These are phyloP conservation scores for Pseudogymnoascus sp. DNA, from an alignment of 2,329 filamentous ascomycete genomes.

Conservation along the genomic window DNA sequence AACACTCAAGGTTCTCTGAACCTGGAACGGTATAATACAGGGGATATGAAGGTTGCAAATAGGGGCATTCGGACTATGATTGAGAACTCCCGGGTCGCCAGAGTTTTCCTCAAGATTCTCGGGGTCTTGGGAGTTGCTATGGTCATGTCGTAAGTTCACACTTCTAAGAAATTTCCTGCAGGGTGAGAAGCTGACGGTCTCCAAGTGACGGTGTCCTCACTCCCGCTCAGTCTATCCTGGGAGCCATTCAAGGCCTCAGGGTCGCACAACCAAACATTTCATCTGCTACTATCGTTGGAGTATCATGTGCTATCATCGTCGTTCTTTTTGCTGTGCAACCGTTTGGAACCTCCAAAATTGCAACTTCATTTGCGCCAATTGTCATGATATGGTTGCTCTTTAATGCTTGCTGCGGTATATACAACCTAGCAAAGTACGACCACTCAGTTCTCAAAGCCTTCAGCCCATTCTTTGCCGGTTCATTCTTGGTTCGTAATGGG, in stretches of 20 bases:
- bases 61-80: constrained; percentile 47
- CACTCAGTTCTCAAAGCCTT: constrained; percentile 48
- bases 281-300: constrained; percentile 47
- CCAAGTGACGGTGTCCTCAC: constrained; percentile 54
- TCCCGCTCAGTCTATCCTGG: constrained; percentile 61
- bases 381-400: constrained; percentile 60
- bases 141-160: constrained; percentile 43
- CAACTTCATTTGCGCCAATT: constrained; percentile 55
- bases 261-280: constrained; percentile 51
- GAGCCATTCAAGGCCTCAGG: constrained; percentile 56
- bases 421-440: constrained; percentile 47
- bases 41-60: constrained; percentile 46
- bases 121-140: constrained; percentile 60
- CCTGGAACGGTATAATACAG: constrained; percentile 50
- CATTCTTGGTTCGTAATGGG: constrained; percentile 51
- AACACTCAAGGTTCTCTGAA: constrained; percentile 46
- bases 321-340: constrained; percentile 58
- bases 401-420: constrained; percentile 56
- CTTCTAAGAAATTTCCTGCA: not conserved
- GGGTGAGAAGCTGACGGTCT: constrained; percentile 11
- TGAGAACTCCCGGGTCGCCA: constrained; percentile 46
- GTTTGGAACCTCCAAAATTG: constrained; percentile 54
- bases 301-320: constrained; percentile 56
- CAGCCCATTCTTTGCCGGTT: constrained; percentile 50
- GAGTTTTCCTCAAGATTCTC: constrained; percentile 49